Conservation (phyloP, 2,329 filamentous ascomycete genomes). For the Daldinia sp. region DNA sequence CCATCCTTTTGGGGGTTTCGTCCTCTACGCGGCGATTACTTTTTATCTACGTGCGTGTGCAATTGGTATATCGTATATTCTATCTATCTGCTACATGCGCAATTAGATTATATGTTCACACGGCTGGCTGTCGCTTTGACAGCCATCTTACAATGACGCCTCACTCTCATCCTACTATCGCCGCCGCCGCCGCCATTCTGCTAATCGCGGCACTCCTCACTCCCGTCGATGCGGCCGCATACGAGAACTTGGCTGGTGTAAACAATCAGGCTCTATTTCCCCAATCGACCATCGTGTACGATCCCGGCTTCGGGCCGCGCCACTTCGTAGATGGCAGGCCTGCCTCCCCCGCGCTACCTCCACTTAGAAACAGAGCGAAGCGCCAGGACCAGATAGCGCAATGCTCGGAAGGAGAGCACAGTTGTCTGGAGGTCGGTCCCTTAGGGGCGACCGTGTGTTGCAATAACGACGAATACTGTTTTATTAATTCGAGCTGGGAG, state of each 20-base stretch:
- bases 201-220: constrained; percentile 9
- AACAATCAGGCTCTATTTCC: constrained; percentile 28
- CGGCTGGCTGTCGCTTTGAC: constrained; percentile 18
- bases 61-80: background rate
- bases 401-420: constrained; percentile 33
- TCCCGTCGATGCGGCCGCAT: background rate
- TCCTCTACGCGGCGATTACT: background rate
- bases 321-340: constrained; percentile 33
- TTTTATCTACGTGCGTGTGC: background rate
- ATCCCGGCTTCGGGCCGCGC: constrained; percentile 39
- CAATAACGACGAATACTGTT: constrained; percentile 42
- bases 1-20: background rate
- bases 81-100: constrained; percentile 11
- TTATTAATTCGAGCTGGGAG: constrained; percentile 27
- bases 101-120: constrained; percentile 6
- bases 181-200: background rate
- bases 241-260: constrained; percentile 17
- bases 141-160: constrained; percentile 23
- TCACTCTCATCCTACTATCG: background rate
- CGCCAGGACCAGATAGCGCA: constrained; percentile 15
- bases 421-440: constrained; percentile 35
- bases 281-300: background rate
- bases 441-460: constrained; percentile 33
- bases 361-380: constrained; percentile 5
- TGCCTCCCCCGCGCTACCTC: constrained; percentile 25